A percentile compares a stretch with the other conserved stretches of the same genome.
phyloP scores from a whole-genome alignment of 176 grass and related monocot species.

The Carex scoparia region DNA sequence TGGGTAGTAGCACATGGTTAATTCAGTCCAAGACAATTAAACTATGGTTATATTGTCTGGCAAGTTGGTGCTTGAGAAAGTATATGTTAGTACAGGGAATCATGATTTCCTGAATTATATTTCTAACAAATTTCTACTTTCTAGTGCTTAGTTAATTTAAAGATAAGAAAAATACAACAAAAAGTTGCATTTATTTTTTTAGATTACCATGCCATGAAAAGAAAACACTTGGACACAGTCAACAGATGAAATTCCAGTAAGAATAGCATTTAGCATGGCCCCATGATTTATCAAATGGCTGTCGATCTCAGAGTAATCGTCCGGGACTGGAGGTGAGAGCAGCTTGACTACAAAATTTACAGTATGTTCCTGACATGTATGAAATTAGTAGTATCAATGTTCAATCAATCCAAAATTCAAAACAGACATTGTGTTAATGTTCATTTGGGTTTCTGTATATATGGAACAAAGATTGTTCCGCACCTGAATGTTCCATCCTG shows the following conservation, averaged over 20 bases:
- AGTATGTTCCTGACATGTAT: slow-evolving; percentile 65
- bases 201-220: slow-evolving; percentile 88
- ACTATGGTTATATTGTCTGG: not conserved
- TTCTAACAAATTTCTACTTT: not conserved
- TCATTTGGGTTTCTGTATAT: not conserved
- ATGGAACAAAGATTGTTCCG: not conserved
- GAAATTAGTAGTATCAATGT: slow-evolving; percentile 16
- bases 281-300: slow-evolving; percentile 77
- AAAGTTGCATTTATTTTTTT: not conserved
- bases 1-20: not conserved
- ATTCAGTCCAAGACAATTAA: not conserved
- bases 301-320: slow-evolving; percentile 52
- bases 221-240: slow-evolving; percentile 89
- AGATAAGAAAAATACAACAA: not conserved
- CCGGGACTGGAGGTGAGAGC: slow-evolving; percentile 62
- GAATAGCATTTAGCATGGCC: slow-evolving; percentile 92
- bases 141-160: not conserved
- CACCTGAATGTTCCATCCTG: slow-evolving; percentile 98
- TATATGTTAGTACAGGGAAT: not conserved
- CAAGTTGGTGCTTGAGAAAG: not conserved
- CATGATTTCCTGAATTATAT: not conserved
- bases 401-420: not conserved
- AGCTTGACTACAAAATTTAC: slow-evolving; percentile 84
- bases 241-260: slow-evolving; percentile 83
- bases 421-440: not conserved